Percentiles rank a stretch among this genome's conserved stretches.
These are phyloP conservation scores for Colletotrichum tamarilloi DNA, from an alignment of 2,329 filamentous ascomycete genomes.

Conservation along the genomic window DNA sequence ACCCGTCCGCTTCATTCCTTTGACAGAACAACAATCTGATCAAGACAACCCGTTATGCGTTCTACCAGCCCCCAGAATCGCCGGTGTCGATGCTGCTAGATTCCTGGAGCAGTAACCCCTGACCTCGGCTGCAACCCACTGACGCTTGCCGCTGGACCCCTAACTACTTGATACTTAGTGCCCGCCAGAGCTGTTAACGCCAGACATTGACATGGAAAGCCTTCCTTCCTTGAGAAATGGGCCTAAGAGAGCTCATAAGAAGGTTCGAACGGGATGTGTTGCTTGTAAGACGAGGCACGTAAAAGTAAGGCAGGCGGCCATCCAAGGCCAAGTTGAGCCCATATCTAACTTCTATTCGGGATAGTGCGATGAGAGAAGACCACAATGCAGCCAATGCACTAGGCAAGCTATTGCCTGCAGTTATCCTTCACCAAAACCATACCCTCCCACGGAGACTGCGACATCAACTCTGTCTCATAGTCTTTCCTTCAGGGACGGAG, in stretches of 20 bases:
- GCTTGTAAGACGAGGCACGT: slow-evolving; percentile 52
- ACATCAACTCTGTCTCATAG: neutral
- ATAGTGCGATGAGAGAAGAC: slow-evolving; percentile 52
- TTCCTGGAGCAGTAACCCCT: too few relatives aligned
- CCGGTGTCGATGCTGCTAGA: too few relatives aligned
- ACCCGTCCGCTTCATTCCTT: too few relatives aligned
- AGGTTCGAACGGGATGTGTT: slow-evolving; percentile 50
- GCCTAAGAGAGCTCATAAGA: slow-evolving; percentile 35
- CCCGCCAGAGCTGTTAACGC: neutral
- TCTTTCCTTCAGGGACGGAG: neutral
- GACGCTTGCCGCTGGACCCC: too few relatives aligned
- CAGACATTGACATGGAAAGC: neutral
- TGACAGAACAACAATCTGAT: too few relatives aligned
- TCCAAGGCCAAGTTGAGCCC: too few relatives aligned
- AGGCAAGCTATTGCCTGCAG: slow-evolving; percentile 51
- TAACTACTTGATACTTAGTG: too few relatives aligned
- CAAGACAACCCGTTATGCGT: too few relatives aligned
- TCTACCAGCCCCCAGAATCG: fast-evolving
- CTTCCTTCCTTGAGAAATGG: neutral
- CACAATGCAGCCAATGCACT: slow-evolving; percentile 51
- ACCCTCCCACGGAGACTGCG: neutral
- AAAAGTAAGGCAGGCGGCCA: slow-evolving; percentile 42
- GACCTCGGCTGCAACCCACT: too few relatives aligned
- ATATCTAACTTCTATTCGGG: neutral
- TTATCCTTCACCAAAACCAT: slow-evolving; percentile 35